Conservation (phyloP, 805 yeast genomes). For the Clavispora carvajalis region DNA sequence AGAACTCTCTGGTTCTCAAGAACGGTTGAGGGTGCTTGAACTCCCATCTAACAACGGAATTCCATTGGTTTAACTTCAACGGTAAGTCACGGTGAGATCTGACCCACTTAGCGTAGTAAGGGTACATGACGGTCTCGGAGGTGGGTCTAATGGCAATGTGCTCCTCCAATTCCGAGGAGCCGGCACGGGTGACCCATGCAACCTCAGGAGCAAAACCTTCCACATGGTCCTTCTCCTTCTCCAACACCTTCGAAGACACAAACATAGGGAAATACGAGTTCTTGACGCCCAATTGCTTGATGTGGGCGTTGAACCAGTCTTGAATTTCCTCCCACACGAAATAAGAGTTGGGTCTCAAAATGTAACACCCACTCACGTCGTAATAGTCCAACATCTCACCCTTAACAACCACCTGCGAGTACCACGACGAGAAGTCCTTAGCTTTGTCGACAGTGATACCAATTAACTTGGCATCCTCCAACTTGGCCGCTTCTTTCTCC, state of each 20-base stretch:
- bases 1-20: conserved; percentile 95
- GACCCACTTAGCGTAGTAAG: conserved; percentile 98
- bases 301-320: conserved; percentile 72
- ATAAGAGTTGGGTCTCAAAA: conserved; percentile 93
- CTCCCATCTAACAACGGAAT: conserved; percentile 99
- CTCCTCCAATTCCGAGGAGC: conserved; percentile 89
- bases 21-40: conserved; percentile 99
- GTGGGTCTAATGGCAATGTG: conserved; percentile 99
- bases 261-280: conserved; percentile 99
- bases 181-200: conserved; percentile 99
- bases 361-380: conserved; percentile 98
- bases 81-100: conserved; percentile 98
- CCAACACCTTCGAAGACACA: conserved; percentile 86
- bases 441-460: conserved; percentile 95
- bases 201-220: conserved; percentile 99
- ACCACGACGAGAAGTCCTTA: conserved; percentile 94
- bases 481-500: conserved; percentile 45
- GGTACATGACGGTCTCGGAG: conserved; percentile 99
- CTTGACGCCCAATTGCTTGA: conserved; percentile 85
- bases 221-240: conserved; percentile 96
- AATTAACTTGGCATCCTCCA: conserved; percentile 83
- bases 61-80: conserved; percentile 96
- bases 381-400: conserved; percentile 98
- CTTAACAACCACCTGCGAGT: conserved; percentile 91
- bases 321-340: conserved; percentile 93